Percentiles rank a stretch among this genome's conserved stretches.
phyloP scores from a whole-genome alignment of 2,329 filamentous ascomycete species.

The Meredithiella fracta region DNA sequence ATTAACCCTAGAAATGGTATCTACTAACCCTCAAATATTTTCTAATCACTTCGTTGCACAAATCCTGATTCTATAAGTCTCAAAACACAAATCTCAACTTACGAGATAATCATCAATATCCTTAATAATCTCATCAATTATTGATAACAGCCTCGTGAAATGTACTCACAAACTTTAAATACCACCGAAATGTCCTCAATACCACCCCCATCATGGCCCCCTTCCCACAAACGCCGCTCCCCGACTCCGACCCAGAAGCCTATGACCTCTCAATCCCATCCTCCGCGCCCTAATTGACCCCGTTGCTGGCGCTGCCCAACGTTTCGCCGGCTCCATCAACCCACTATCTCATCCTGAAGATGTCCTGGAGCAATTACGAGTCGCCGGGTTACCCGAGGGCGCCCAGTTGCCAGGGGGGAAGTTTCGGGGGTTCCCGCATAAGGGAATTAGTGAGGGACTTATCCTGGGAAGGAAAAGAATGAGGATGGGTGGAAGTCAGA shows the following conservation, averaged over 20 bases:
- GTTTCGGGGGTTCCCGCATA: conserved; percentile 31
- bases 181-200: conserved; percentile 9
- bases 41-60: too few relatives aligned
- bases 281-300: not conserved
- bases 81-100: too few relatives aligned
- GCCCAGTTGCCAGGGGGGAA: conserved; percentile 26
- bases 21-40: too few relatives aligned
- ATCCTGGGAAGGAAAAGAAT: not conserved
- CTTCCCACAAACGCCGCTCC: conserved; percentile 9
- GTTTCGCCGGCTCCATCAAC: conserved; percentile 24
- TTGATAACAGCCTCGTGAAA: not conserved
- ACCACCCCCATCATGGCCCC: conserved; percentile 10
- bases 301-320: conserved; percentile 3
- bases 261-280: not conserved
- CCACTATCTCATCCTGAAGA: conserved; percentile 32
- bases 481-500: not conserved
- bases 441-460: conserved; percentile 11
- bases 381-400: conserved; percentile 31
- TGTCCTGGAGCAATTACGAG: conserved; percentile 30
- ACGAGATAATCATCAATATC: too few relatives aligned
- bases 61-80: too few relatives aligned
- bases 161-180: not conserved
- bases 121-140: not conserved
- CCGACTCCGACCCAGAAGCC: not conserved
- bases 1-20: conserved; percentile 1